Evolutionary conservation across 345 rosid genomes (phyloP), one percentile per base, ranked within the genome.

Genomic region (Sonneratia caseolaris): DNA sequence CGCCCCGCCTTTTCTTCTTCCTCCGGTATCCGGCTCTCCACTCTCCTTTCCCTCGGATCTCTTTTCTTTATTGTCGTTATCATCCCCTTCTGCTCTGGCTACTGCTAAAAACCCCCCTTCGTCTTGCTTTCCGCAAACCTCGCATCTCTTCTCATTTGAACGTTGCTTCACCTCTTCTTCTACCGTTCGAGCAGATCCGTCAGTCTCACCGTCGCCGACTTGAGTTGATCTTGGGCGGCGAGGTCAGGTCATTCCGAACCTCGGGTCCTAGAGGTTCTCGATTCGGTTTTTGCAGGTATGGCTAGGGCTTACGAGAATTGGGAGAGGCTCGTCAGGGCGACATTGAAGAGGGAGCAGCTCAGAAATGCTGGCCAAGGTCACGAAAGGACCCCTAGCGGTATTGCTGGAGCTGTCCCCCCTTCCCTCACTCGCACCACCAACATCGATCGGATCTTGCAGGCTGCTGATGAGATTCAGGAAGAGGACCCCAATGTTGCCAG

Each of bases 381-480:
- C 73, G 88, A 66, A 74, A 83, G 89, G 53, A 80, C 77, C 61
- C 76, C 81, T 15, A 84, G 90, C 64, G 94, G 98, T 70, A 91
- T 95, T 53, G 96, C 92, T 13, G 93, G 92, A 27, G 89, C 91
- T 5, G 92, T 92, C 56, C 97, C 98, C 24, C 84, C 90, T 4
- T 95, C 99, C 35, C 97, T 95, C 5, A 92, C 82, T n/a, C 88
- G 91, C 70, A 75, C 95, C 74, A 85, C 96, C 38, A 92, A 89
- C 74, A 90, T 95, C 78, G 97, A 95, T 36, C 90, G 87, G 37
- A 92, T 95, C 75, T 78, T 95, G 70, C 98, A 92, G 78, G 91
- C 94, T 21, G 99, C 99, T 12, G 98, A 95, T 62, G 99, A 92
- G 85, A 92, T 95, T 84, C 97, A 92, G 74, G 78, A 76, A 0